A percentile compares a stretch with the other conserved stretches of the same genome.
Conservation (phyloP, 129 eudicot genomes). For the Gnaphalium uliginosum region DNA sequence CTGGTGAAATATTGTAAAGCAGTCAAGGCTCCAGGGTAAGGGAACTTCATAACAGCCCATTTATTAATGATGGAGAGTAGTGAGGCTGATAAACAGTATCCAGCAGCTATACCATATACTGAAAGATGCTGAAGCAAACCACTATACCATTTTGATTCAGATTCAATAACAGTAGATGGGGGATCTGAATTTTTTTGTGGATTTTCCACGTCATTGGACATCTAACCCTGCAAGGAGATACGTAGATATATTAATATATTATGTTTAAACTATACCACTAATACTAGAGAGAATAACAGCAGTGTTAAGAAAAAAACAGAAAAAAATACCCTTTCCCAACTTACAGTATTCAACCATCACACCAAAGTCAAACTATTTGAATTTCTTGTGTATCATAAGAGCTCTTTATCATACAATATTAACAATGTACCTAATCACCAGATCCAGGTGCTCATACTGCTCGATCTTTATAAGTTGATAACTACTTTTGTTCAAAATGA, state of each 20-base stretch:
- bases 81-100: constrained; percentile 94
- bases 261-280: background rate
- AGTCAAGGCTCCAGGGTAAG: constrained; percentile 95
- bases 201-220: constrained; percentile 67
- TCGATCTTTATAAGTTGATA: background rate
- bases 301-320: background rate
- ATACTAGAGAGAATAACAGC: background rate
- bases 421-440: background rate
- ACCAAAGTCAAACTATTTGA: background rate
- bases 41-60: constrained; percentile 98
- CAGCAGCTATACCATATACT: constrained; percentile 83
- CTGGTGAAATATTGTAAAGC: constrained; percentile 96
- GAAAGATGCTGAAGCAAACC: constrained; percentile 69
- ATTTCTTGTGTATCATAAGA: background rate
- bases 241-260: background rate
- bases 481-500: background rate
- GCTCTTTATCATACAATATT: background rate
- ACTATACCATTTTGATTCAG: constrained; percentile 59
- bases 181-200: constrained; percentile 40
- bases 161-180: constrained; percentile 28
- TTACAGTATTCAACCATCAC: background rate
- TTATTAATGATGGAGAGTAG: constrained; percentile 93
- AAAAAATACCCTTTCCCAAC: background rate
- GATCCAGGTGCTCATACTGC: background rate
- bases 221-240: background rate